Conservation (phyloP, 179 eudicot species). For the Nepenthes alata region DNA sequence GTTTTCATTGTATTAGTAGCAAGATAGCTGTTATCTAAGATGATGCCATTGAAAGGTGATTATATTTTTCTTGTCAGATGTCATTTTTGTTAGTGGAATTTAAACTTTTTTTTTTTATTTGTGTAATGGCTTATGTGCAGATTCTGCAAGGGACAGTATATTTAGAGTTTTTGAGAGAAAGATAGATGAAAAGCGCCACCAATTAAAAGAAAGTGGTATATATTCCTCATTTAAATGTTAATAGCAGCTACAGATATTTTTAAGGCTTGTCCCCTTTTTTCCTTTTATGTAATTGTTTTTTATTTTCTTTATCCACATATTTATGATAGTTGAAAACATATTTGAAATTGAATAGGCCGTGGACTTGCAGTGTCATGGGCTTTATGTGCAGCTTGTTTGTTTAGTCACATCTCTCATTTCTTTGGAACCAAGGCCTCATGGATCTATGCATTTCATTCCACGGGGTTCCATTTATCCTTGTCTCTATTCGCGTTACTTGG, state of each 20-base stretch:
- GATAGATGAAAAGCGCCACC: constrained; percentile 64
- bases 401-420: constrained; percentile 86
- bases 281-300: not conserved
- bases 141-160: constrained; percentile 52
- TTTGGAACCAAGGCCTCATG: constrained; percentile 79
- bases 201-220: constrained; percentile 71
- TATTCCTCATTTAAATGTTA: constrained; percentile 3
- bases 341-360: constrained; percentile 49
- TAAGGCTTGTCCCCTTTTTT: not conserved
- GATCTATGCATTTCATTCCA: constrained; percentile 86
- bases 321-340: not conserved
- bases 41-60: too few relatives aligned
- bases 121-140: constrained; percentile 31
- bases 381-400: constrained; percentile 80
- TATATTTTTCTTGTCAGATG: too few relatives aligned
- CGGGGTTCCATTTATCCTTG: constrained; percentile 82
- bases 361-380: constrained; percentile 97
- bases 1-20: too few relatives aligned
- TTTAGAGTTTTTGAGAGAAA: constrained; percentile 68
- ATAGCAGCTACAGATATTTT: not conserved
- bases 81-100: too few relatives aligned
- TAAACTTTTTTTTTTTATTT: not conserved
- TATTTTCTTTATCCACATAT: not conserved
- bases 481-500: constrained; percentile 81
- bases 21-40: too few relatives aligned